A percentile compares a stretch with the other conserved stretches of the same genome.
Evolutionary conservation across 441 rosid species (phyloP).

Genomic region (Brassica balearica): DNA sequence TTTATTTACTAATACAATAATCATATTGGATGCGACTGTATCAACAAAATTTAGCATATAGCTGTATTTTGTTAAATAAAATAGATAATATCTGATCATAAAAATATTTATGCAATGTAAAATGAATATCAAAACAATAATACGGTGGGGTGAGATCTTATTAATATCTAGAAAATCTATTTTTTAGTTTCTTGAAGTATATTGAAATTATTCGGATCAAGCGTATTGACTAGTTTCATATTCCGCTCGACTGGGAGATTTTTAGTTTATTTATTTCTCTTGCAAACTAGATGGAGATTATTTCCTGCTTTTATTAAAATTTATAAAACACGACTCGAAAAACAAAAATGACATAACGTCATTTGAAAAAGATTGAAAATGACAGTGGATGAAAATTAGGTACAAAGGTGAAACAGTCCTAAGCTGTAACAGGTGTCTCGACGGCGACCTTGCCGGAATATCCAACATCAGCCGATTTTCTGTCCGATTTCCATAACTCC

Average conservation of each 20-base stretch:
- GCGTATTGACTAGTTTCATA: background rate
- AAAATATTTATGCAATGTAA: background rate
- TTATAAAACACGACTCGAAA: conserved; percentile 39
- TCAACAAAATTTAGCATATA: conserved; percentile 7
- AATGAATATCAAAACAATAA: background rate
- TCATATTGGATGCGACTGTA: conserved; percentile 9
- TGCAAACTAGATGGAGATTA: conserved; percentile 12
- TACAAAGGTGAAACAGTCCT: conserved; percentile 44
- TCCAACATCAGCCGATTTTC: conserved; percentile 62
- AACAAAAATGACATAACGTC: conserved; percentile 52
- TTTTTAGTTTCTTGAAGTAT: background rate
- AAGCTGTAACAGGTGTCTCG: conserved; percentile 90
- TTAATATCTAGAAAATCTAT: background rate
- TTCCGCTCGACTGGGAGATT: background rate
- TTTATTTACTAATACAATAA: background rate
- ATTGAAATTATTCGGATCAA: background rate
- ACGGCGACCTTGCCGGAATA: conserved; percentile 66
- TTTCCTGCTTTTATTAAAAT: conserved; percentile 40
- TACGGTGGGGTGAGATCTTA: background rate
- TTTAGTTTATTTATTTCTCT: background rate
- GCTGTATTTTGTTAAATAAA: background rate
- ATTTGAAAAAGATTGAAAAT: conserved; percentile 41
- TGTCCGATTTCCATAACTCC: conserved; percentile 74
- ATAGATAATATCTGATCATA: background rate
- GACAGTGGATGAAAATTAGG: conserved; percentile 40